Conservation (phyloP, 2,329 filamentous ascomycete genomes). For the Curvularia sp. region DNA sequence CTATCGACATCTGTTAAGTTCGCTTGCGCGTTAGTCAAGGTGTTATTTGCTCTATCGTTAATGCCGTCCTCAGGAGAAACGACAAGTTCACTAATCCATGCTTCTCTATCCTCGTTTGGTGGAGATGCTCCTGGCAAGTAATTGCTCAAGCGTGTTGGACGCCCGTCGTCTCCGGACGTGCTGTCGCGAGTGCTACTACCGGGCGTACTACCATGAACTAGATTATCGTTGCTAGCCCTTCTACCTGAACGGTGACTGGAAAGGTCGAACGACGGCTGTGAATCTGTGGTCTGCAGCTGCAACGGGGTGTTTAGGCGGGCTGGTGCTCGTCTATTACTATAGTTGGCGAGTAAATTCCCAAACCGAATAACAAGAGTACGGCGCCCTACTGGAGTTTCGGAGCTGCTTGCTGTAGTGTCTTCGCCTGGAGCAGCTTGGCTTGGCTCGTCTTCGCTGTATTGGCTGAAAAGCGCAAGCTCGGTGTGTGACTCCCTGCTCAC, state of each 20-base stretch:
- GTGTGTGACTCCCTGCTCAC: constrained; percentile 5
- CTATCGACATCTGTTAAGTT: background rate
- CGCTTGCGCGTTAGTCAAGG: background rate
- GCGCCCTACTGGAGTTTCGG: constrained; percentile 7
- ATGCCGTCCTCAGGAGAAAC: constrained; percentile 3
- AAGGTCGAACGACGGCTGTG: background rate
- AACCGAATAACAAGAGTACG: constrained; percentile 5
- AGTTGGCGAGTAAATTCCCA: constrained; percentile 6
- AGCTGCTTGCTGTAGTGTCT: constrained; percentile 9
- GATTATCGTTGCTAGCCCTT: constrained; percentile 5
- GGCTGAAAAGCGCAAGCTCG: constrained; percentile 10
- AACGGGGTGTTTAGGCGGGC: constrained; percentile 6
- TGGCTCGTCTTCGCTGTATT: constrained; percentile 10
- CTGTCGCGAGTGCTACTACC: constrained; percentile 4
- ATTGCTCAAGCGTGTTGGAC: constrained; percentile 4
- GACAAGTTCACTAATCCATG: background rate
- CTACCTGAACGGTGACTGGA: constrained; percentile 4
- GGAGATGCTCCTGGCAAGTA: constrained; percentile 7
- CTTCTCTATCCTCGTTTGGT: constrained; percentile 3
- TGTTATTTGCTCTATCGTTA: constrained; percentile 39
- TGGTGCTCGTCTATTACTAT: constrained; percentile 4
- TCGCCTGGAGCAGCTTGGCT: constrained; percentile 7
- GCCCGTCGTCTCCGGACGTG: constrained; percentile 7
- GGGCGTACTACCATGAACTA: constrained; percentile 9
- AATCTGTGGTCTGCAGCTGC: constrained; percentile 2